phyloP scores from a whole-genome alignment of 495 filamentous ascomycete species.

The Sabuloglossum arenarium region DNA sequence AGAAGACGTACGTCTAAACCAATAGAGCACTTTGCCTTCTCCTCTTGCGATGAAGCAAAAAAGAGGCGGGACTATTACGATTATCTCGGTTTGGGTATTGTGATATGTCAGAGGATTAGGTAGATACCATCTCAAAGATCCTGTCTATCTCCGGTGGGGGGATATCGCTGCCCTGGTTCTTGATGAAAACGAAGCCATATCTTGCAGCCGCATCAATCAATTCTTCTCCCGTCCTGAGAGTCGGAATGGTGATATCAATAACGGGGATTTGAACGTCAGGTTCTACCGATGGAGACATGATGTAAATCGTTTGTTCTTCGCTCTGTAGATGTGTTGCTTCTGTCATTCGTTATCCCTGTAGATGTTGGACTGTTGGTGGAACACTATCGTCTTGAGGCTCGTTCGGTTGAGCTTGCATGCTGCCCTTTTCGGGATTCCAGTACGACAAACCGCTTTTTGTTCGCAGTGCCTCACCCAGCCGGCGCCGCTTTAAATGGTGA shows the following conservation, averaged over 20 bases:
- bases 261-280: constrained; percentile 42
- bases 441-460: too few relatives aligned
- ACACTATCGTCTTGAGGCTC: too few relatives aligned
- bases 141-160: constrained; percentile 39
- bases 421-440: too few relatives aligned
- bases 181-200: constrained; percentile 81
- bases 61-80: constrained; percentile 20
- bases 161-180: constrained; percentile 49
- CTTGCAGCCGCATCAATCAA: constrained; percentile 62
- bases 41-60: constrained; percentile 46
- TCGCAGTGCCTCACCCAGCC: too few relatives aligned
- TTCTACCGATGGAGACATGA: too few relatives aligned
- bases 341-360: too few relatives aligned
- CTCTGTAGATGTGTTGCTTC: too few relatives aligned
- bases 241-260: constrained; percentile 48
- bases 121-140: constrained; percentile 51
- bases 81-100: not conserved
- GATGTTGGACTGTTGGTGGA: too few relatives aligned
- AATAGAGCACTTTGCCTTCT: constrained; percentile 57
- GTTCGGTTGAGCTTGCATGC: too few relatives aligned
- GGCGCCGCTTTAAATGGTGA: too few relatives aligned
- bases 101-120: not conserved
- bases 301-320: too few relatives aligned
- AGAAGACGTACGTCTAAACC: constrained; percentile 30
- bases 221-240: constrained; percentile 33